Base-by-base conservation (phyloP, 768 basidiomycete genomes). In the Mycena rebaudengoi region DNA sequence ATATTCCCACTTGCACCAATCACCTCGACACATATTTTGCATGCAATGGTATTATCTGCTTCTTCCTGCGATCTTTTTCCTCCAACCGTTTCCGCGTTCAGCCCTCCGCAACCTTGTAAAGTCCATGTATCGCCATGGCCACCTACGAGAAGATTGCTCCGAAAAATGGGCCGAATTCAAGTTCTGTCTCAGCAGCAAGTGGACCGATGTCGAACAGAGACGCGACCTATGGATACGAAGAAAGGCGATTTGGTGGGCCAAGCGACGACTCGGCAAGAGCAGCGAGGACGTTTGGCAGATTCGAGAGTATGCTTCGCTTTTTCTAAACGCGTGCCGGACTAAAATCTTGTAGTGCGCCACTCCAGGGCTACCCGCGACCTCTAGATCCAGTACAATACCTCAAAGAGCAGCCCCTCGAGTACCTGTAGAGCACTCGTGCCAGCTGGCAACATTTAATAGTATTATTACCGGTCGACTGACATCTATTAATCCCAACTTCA, bases 201-300 rank as follows among this genome's bases (percentile, higher is more conserved):
- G 86, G 13, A 80, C 93, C 76, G 85, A 90, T 53, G 88, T 89
- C 16, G 95, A 96, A 58, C 86, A 89, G 70, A 86, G 88, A 72
- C 84, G 91, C 29, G 88, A 94, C 51, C 86, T 87, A 4, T 99
- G 96, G 96, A 88, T 99, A 59, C 84, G 82, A 49, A 83, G 91
- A 18, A 83, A 93, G 55, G 97, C 97, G 2, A 94, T 96, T 74
- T 96, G 96, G 95, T 98, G 96, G 97, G 95, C 96, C 5, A 79
- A 82, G 32, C 80, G 92, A 53, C 80, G 97, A 53, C 72, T 92
- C 10, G 83, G 78, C 20, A 88, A 87, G 75, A 96, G 94, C 77
- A 96, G 95, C 69, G 97, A 99, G 78, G 95, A 96, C 73, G 88
- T 99, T 2, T 99, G 97, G 97, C 90, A 94, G 61, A 82, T 92